Conservation (phyloP, 306 rosid genomes). For the Cucumis sativus region DNA sequence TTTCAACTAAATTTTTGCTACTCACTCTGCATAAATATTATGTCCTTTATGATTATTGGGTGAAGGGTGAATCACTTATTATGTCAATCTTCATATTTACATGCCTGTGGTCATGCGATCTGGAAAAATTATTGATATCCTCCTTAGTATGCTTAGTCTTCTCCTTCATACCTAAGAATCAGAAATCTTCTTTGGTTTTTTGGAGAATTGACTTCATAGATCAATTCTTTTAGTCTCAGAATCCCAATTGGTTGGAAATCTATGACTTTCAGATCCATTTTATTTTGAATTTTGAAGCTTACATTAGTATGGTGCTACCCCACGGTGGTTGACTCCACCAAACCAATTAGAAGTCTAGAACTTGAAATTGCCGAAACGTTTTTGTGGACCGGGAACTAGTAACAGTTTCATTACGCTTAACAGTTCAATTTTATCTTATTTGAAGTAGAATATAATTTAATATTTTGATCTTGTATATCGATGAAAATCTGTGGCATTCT, state of each 20-base stretch:
- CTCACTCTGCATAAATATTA: background rate
- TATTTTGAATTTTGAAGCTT: background rate
- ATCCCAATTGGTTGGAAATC: background rate
- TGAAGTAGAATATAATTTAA: background rate
- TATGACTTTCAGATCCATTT: background rate
- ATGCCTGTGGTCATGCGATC: background rate
- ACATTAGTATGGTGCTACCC: background rate
- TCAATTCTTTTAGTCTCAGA: background rate
- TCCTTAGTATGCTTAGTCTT: background rate
- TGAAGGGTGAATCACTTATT: background rate
- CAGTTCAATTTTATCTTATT: too few species aligned
- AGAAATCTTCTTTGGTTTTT: background rate
- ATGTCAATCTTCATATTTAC: background rate
- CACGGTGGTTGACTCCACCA: constrained; percentile 1
- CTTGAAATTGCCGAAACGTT: background rate
- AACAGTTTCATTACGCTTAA: background rate
- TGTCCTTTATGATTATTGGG: background rate
- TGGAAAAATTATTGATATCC: background rate
- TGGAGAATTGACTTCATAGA: constrained; percentile 4
- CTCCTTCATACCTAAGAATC: background rate
- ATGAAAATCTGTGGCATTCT: background rate
- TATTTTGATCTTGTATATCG: background rate
- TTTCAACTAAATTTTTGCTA: background rate
- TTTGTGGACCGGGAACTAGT: background rate
- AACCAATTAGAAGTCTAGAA: background rate